Conservation (phyloP, 1,139 yeast genomes). For the Pichia sp. region DNA sequence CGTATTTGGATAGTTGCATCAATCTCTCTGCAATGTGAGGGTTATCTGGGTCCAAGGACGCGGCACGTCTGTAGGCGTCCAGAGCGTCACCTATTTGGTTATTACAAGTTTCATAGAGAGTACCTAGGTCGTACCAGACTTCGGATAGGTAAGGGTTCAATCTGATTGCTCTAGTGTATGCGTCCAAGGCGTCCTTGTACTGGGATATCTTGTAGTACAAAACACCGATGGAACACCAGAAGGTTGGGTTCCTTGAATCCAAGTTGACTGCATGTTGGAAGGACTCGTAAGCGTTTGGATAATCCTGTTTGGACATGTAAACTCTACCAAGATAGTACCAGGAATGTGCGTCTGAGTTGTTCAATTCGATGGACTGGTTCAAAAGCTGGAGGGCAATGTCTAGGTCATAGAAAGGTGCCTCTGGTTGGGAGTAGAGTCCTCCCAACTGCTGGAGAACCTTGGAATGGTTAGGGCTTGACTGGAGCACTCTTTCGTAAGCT, state of each 20-base stretch:
- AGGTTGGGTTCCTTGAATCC: conserved; percentile 93
- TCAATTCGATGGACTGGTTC: conserved; percentile 83
- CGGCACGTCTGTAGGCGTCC: conserved; percentile 96
- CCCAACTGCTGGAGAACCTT: conserved; percentile 95
- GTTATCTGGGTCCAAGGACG: conserved; percentile 88
- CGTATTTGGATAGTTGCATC: conserved; percentile 74
- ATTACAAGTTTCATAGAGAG: conserved; percentile 93
- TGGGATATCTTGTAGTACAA: conserved; percentile 93
- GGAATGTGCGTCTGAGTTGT: conserved; percentile 86
- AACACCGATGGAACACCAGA: conserved; percentile 99
- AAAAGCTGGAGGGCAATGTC: conserved; percentile 78
- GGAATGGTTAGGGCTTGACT: conserved; percentile 89
- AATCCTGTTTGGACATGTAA: conserved; percentile 93
- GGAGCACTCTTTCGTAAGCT: conserved; percentile 88
- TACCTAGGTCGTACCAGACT: conserved; percentile 98
- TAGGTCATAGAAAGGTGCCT: conserved; percentile 67
- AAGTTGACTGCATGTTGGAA: conserved; percentile 98
- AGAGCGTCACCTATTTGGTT: conserved; percentile 92
- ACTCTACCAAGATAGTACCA: conserved; percentile 97
- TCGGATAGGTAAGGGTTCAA: conserved; percentile 93
- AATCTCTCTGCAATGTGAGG: conserved; percentile 91
- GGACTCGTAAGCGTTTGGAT: conserved; percentile 94
- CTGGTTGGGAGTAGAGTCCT: conserved; percentile 87
- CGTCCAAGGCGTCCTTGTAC: conserved; percentile 94
- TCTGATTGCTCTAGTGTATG: conserved; percentile 93